Conservation (phyloP, 176 grass and related monocot genomes). For the Lolium multiflorum region DNA sequence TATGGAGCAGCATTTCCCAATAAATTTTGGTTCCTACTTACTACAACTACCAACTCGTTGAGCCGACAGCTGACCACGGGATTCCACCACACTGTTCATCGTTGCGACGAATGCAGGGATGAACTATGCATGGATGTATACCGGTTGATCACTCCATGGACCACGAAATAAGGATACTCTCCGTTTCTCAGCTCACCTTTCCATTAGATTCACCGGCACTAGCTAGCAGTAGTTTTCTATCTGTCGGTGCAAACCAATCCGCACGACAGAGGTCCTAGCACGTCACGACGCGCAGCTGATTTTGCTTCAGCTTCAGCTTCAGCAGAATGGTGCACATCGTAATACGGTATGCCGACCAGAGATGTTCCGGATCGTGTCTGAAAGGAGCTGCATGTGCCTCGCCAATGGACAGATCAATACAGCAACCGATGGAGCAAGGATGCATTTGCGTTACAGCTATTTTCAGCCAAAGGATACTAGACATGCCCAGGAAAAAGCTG, state of each 20-base stretch:
- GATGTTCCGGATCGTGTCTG: not conserved
- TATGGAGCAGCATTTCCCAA: slow-evolving; percentile 23
- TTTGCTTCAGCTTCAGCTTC: not conserved
- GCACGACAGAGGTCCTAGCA: too few relatives aligned
- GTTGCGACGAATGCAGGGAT: not conserved
- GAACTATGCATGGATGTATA: too few relatives aligned
- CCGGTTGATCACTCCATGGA: too few relatives aligned
- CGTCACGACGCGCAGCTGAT: not conserved
- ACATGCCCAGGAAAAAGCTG: not conserved
- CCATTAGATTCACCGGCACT: too few relatives aligned
- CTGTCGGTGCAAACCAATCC: too few relatives aligned
- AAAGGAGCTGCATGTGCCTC: not conserved
- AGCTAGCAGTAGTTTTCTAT: too few relatives aligned
- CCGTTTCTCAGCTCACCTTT: too few relatives aligned
- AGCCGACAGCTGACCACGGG: not conserved
- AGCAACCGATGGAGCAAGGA: not conserved
- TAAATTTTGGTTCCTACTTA: not conserved
- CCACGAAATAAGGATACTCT: too few relatives aligned
- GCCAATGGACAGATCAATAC: not conserved
- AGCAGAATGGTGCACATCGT: not conserved
- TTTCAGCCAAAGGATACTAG: not conserved
- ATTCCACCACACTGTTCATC: slow-evolving; percentile 27
- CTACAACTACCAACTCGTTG: not conserved
- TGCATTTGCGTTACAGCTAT: not conserved
- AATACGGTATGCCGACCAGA: too few relatives aligned